phyloP scores from a whole-genome alignment of 208 protist genomes.

The Jaenimonas drosophilae region DNA sequence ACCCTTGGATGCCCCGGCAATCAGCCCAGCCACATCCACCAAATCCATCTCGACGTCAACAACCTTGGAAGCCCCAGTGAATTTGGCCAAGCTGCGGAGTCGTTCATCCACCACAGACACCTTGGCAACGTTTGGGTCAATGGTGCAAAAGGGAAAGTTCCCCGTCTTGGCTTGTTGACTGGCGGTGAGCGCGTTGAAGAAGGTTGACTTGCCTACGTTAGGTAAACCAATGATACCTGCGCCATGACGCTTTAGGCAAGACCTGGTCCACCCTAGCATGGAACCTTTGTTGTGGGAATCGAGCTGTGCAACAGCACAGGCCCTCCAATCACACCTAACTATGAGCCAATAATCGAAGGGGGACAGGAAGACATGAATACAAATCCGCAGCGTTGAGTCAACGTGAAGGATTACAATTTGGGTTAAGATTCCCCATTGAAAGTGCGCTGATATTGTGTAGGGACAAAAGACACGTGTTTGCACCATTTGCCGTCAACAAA shows the following conservation, averaged over 20 bases:
- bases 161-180: constrained; percentile 82
- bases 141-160: constrained; percentile 92
- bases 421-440: no score
- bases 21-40: constrained; percentile 85
- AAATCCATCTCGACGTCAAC: constrained; percentile 81
- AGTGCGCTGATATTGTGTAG: no score
- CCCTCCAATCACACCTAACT: no score
- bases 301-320: no score
- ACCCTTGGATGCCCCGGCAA: constrained; percentile 77
- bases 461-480: not conserved
- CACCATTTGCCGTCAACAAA: not conserved
- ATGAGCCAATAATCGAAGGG: no score
- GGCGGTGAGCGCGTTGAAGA: constrained; percentile 91
- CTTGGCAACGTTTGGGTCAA: constrained; percentile 82
- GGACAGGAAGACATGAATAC: no score
- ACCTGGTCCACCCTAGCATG: constrained; percentile 12
- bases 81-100: constrained; percentile 53
- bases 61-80: constrained; percentile 46
- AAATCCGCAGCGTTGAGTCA: no score
- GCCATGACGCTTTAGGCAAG: constrained; percentile 27
- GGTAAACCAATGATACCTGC: constrained; percentile 86
- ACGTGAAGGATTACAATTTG: no score
- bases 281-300: no score
- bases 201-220: constrained; percentile 89
- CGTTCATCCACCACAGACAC: constrained; percentile 67